Evolutionary conservation across 2,329 filamentous ascomycete species (phyloP).

Genomic region (Myrmaecium sp.): DNA sequence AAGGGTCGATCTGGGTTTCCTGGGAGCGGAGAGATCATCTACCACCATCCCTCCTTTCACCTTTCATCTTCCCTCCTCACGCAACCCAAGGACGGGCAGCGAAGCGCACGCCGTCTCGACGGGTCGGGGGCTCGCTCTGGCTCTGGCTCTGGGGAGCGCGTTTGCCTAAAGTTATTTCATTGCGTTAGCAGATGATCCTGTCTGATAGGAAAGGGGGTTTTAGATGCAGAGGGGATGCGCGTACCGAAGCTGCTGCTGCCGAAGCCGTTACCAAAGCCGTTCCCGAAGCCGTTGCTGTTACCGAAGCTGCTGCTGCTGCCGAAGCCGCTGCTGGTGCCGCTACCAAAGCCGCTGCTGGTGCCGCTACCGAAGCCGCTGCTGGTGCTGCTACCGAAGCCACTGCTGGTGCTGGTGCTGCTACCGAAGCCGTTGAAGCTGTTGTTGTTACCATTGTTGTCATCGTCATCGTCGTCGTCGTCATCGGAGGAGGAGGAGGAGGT

Average conservation of each 20-base stretch:
- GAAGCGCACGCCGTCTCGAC: too few relatives aligned
- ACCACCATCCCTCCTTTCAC: too few relatives aligned
- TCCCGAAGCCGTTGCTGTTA: constrained; percentile 1
- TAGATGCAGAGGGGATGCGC: too few relatives aligned
- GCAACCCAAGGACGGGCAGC: too few relatives aligned
- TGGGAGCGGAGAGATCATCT: too few relatives aligned
- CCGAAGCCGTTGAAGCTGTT: constrained; percentile 1
- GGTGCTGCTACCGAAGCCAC: neutral
- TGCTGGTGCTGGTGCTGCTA: neutral
- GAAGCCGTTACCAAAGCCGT: neutral
- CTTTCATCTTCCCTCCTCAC: too few relatives aligned
- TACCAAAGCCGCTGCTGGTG: neutral
- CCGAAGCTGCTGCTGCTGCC: neutral
- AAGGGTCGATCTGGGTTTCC: too few relatives aligned
- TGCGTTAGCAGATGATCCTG: too few relatives aligned
- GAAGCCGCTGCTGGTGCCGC: neutral
- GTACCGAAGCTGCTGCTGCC: constrained; percentile 1
- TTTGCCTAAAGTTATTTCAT: too few relatives aligned
- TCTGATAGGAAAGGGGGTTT: too few relatives aligned
- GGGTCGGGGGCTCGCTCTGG: too few relatives aligned
- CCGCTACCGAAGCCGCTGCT: neutral
- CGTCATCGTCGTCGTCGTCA: constrained; percentile 2
- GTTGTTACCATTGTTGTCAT: constrained; percentile 3
- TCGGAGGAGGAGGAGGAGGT: neutral
- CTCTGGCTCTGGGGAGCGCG: too few relatives aligned